Evolutionary conservation across 352 stramenopile species (phyloP).

Genomic region (Blastocystis sp.): DNA sequence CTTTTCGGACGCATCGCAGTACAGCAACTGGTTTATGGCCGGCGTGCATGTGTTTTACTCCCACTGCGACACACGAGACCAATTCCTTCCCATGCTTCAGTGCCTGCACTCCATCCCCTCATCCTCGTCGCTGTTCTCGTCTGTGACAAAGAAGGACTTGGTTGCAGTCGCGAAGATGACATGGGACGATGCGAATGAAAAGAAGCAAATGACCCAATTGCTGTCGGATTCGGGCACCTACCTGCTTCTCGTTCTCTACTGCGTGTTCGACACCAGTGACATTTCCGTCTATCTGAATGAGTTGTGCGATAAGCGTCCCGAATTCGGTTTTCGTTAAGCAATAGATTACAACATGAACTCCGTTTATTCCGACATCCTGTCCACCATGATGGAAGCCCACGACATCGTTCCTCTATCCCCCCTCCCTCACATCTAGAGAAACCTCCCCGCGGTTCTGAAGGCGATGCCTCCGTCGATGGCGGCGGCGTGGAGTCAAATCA

Average conservation of each 20-base stretch:
- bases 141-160: not conserved
- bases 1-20: not conserved
- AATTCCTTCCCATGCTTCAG: not conserved
- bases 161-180: not conserved
- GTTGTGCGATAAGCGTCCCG: not conserved
- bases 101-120: not conserved
- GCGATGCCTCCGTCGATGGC: not conserved
- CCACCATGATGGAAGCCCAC: not conserved
- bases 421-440: not conserved
- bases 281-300: not conserved
- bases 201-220: not conserved
- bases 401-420: not conserved
- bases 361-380: not conserved
- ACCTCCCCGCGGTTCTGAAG: not conserved
- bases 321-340: not conserved
- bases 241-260: not conserved
- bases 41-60: not conserved
- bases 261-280: not conserved
- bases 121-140: not conserved
- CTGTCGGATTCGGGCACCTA: not conserved
- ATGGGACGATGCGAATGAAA: not conserved
- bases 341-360: not conserved
- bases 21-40: conserved; percentile 17
- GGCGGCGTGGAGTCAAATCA: not conserved
- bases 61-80: not conserved